Base-by-base conservation (phyloP, 1,284 basidiomycete genomes). In the Xerocomus alliaceus region DNA sequence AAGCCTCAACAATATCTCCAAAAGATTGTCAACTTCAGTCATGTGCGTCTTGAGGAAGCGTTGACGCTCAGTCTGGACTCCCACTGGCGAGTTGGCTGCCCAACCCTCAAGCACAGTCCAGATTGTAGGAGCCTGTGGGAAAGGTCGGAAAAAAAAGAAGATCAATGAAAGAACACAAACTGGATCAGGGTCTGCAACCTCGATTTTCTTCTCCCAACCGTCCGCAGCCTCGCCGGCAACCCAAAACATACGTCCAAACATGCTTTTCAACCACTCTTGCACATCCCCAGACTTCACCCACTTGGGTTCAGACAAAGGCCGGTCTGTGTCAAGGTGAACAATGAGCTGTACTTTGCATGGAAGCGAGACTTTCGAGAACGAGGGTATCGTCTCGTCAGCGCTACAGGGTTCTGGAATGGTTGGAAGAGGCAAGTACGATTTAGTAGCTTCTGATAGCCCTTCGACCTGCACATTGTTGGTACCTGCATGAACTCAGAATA, bases 231-330 rank as follows among this genome's bases (percentile, higher is more conserved):
- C 85, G 34, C 87, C 88, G 28, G 87, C 83, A 55, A 88, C 88
- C 88, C 89, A 91, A 70, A 91, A 90, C 84, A 90, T 89, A 31
- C 89, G 84, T 2, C 88, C 93, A 77, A 91, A 94, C 84, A 93
- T 93, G 72, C 89, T 92, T 71, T 88, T 88, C 62, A 98, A 80
- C 93, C 95, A 97, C 51, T 95, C 94, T 67, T 95, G 92, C 22
- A 97, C 86, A 73, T 96, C 93, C 47, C 96, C 95, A 5, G 91
- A 92, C 75, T 94, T 94, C 48, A 95, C 92, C 97, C 97, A 99
- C 74, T 93, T 92, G 4, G 96, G 93, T 76, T 98, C 95, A 12
- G 93, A 95, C 32, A 98, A 79, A 0, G 96, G 95, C 61, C 91
- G 88, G 44, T 87, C 87, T 60, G 87, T 91, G 76, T 98, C 96